phyloP scores from a whole-genome alignment of 75 land plant species.

The Selaginella tamariscina region DNA sequence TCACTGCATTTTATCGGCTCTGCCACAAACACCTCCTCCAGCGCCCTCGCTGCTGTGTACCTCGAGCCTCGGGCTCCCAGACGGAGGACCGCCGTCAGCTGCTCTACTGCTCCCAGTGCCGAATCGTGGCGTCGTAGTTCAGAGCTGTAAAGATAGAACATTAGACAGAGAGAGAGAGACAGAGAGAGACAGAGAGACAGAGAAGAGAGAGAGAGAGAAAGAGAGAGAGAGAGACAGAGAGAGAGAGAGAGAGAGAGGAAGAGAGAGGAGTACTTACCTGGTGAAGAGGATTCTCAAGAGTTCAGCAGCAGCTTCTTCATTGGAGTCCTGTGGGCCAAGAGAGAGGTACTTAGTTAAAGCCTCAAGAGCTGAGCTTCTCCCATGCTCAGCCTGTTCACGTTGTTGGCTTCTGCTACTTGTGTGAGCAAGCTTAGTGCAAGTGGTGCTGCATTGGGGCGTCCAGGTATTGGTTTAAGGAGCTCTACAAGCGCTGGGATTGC shows the following conservation, averaged over 20 bases:
- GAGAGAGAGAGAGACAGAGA: too few species aligned
- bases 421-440: neutral
- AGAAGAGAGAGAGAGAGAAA: too few species aligned
- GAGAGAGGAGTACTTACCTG: too few species aligned
- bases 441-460: slow-evolving; percentile 6
- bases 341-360: slow-evolving; percentile 10
- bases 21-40: neutral
- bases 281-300: slow-evolving; percentile 6
- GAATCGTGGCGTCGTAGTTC: slow-evolving; percentile 1
- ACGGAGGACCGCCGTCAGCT: neutral
- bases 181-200: too few species aligned
- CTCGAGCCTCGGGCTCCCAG: slow-evolving; percentile 8
- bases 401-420: neutral
- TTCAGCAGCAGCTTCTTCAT: slow-evolving; percentile 6
- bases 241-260: too few species aligned
- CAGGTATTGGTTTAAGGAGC: slow-evolving; percentile 4
- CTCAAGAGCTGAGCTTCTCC: slow-evolving; percentile 4
- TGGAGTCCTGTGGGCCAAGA: slow-evolving; percentile 8
- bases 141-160: too few species aligned
- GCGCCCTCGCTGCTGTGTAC: slow-evolving; percentile 2
- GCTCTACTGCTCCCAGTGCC: slow-evolving; percentile 7
- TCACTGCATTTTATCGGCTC: neutral
- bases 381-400: slow-evolving; percentile 3
- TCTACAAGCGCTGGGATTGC: neutral
- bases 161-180: too few species aligned